Evolutionary conservation across 305 asterid genomes (phyloP).

Genomic region (Ruellia speciosa): DNA sequence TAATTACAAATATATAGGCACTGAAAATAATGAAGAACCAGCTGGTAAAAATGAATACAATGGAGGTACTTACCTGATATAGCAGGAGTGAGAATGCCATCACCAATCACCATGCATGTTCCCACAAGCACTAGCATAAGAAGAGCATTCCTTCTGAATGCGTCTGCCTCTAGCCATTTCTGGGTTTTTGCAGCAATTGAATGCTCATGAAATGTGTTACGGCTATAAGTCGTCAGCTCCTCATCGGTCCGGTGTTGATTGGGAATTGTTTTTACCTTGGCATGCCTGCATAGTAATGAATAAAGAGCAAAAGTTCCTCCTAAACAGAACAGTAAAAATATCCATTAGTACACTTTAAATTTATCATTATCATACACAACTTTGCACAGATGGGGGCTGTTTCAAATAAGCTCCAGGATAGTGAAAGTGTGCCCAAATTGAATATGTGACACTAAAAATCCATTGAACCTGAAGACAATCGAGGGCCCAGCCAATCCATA

Average conservation of each 20-base stretch:
- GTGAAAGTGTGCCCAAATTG: background rate
- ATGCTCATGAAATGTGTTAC: constrained; percentile 70
- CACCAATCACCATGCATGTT: constrained; percentile 94
- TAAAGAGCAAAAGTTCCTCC: constrained; percentile 99
- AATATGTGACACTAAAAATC: no score
- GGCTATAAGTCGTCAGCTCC: constrained; percentile 96
- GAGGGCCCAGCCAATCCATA: no score
- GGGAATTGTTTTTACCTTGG: constrained; percentile 82
- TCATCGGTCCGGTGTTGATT: constrained; percentile 97
- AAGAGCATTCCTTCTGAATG: constrained; percentile 59
- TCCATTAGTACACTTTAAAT: background rate
- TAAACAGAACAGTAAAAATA: constrained; percentile 20
- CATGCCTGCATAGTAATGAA: constrained; percentile 93
- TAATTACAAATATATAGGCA: no score
- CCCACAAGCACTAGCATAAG: constrained; percentile 79
- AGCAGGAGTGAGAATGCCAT: constrained; percentile 98
- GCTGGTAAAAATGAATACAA: background rate
- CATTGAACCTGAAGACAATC: no score
- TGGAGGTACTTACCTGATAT: constrained; percentile 58
- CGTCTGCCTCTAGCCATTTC: constrained; percentile 74
- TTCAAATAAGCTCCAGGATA: no score
- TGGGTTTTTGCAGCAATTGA: constrained; percentile 91
- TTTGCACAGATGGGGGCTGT: background rate
- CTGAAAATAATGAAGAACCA: no score
- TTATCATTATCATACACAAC: background rate